Evolutionary conservation across 192 early-diverging fungal species (phyloP).

Genomic region (Entophlyctis helioformis): DNA sequence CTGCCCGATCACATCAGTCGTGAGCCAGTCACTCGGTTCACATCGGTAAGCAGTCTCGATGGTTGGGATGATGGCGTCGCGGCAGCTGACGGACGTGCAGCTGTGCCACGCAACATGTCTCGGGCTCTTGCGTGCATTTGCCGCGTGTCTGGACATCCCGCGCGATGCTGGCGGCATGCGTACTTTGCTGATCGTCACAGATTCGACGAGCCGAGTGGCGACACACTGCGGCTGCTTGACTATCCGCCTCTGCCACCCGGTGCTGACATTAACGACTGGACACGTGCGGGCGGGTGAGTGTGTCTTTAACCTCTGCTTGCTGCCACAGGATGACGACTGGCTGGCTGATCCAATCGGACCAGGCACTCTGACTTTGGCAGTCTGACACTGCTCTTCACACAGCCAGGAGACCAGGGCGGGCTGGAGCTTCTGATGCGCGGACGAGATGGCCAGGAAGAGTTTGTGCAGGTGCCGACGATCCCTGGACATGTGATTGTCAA

Average conservation of each 20-base stretch:
- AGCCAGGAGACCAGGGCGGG: constrained; percentile 37
- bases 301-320: too few species aligned
- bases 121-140: constrained; percentile 45
- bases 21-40: too few species aligned
- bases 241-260: constrained; percentile 42
- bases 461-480: constrained; percentile 49
- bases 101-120: constrained; percentile 21
- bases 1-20: too few species aligned
- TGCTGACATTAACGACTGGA: too few species aligned
- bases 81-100: background rate
- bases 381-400: constrained; percentile 54
- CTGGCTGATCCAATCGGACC: too few species aligned
- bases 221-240: constrained; percentile 45
- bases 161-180: constrained; percentile 34
- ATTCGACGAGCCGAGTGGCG: constrained; percentile 8
- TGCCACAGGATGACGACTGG: too few species aligned
- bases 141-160: constrained; percentile 49
- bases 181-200: constrained; percentile 37
- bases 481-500: constrained; percentile 38
- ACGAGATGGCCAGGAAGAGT: too few species aligned
- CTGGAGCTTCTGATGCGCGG: constrained; percentile 13
- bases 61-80: too few species aligned
- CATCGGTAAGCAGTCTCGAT: background rate
- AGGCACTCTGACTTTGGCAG: constrained; percentile 55
- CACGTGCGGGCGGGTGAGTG: too few species aligned